These are phyloP conservation scores for Microcos paniculata DNA, from an alignment of 345 rosid species.

Conservation along the genomic window DNA sequence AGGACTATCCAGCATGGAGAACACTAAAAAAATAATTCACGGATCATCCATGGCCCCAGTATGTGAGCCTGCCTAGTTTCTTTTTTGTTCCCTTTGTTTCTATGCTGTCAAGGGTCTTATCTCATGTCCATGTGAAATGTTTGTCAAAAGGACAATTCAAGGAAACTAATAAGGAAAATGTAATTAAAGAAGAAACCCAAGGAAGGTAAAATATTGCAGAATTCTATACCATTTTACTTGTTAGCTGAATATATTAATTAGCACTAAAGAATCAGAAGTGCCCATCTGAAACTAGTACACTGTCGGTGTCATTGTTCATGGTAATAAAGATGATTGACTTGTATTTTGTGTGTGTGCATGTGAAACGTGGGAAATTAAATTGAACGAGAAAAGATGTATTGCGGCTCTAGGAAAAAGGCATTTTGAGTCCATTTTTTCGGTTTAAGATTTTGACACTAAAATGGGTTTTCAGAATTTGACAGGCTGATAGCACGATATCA, in stretches of 20 bases:
- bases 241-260: not conserved
- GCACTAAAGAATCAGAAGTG: not conserved
- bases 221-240: not conserved
- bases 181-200: not conserved
- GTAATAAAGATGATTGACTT: not conserved
- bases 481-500: no score
- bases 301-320: not conserved
- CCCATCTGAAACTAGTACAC: not conserved
- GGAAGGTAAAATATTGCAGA: not conserved
- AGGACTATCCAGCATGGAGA: constrained; percentile 24
- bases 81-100: constrained; percentile 9
- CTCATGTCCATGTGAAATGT: constrained; percentile 8
- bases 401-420: not conserved
- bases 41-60: constrained; percentile 1
- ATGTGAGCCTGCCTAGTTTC: constrained; percentile 10
- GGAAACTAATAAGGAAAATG: not conserved
- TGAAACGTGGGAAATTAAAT: not conserved
- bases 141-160: not conserved
- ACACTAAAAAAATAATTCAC: not conserved
- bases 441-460: not conserved
- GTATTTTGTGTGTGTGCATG: not conserved
- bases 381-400: not conserved
- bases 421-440: not conserved
- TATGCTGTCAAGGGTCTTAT: constrained; percentile 6
- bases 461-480: no score